Evolutionary conservation across 2,329 filamentous ascomycete species (phyloP).

Genomic region (Hymenoscyphus repandus): DNA sequence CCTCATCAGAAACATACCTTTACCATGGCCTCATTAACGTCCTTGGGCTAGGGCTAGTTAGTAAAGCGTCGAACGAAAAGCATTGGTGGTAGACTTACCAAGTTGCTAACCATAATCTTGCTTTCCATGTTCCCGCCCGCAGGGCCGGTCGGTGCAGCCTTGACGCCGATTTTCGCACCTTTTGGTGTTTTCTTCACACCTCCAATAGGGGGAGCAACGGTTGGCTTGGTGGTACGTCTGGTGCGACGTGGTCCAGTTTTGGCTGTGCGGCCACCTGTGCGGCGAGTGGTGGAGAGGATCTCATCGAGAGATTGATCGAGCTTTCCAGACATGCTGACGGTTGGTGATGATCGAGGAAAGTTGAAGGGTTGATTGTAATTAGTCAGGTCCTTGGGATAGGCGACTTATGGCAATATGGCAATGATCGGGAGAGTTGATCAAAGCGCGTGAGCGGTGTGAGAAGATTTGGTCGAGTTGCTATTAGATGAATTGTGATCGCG

Average conservation of each 20-base stretch:
- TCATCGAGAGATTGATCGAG: constrained; percentile 96
- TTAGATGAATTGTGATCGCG: constrained; percentile 22
- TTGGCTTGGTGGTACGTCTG: constrained; percentile 34
- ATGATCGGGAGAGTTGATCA: constrained; percentile 18
- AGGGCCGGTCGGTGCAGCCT: constrained; percentile 61
- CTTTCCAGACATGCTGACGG: constrained; percentile 77
- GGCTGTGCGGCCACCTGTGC: constrained; percentile 18
- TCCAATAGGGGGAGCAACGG: constrained; percentile 67
- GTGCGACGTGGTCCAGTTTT: constrained; percentile 44
- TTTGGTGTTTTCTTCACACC: constrained; percentile 76
- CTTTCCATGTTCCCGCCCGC: constrained; percentile 64
- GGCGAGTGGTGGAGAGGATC: constrained; percentile 74
- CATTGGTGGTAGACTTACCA: constrained; percentile 58
- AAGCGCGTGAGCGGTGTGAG: constrained; percentile 19
- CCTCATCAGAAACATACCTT: constrained; percentile 99
- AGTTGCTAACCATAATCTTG: constrained; percentile 98
- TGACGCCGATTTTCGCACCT: constrained; percentile 52
- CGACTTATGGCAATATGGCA: constrained; percentile 21
- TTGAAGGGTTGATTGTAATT: constrained; percentile 7
- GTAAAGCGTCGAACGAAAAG: background rate
- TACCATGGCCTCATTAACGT: constrained; percentile 95
- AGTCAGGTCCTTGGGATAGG: constrained; percentile 29
- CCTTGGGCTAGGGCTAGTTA: constrained; percentile 64
- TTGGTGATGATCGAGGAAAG: constrained; percentile 15
- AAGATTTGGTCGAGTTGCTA: constrained; percentile 27